Percentiles rank a stretch among this genome's conserved stretches.
These are phyloP conservation scores for Lentinula lateritia DNA, from an alignment of 768 basidiomycete genomes.

Conservation along the genomic window DNA sequence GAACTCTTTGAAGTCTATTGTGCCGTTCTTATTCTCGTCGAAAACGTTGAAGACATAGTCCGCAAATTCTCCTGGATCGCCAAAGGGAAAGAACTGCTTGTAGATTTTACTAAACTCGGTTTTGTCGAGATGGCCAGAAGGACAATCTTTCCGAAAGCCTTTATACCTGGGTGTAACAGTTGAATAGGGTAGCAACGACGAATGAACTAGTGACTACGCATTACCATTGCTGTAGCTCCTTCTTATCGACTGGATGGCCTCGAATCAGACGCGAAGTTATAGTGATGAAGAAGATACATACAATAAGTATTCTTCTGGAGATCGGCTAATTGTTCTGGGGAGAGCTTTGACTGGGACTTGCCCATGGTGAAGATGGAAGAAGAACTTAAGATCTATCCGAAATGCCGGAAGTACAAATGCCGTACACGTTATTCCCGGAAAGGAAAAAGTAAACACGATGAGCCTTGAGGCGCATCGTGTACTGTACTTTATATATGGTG, in stretches of 20 bases:
- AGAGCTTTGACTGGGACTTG: slow-evolving; percentile 94
- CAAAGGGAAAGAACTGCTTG: slow-evolving; percentile 99
- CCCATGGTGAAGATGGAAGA: slow-evolving; percentile 54
- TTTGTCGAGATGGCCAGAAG: slow-evolving; percentile 94
- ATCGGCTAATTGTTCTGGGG: slow-evolving; percentile 88
- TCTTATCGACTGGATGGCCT: slow-evolving; percentile 75
- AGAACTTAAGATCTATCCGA: neutral
- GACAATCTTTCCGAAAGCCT: slow-evolving; percentile 98
- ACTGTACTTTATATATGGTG: neutral
- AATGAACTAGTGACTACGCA: slow-evolving; percentile 3
- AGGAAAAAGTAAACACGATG: neutral
- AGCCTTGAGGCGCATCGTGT: neutral
- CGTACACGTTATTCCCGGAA: neutral
- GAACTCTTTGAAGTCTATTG: slow-evolving; percentile 99
- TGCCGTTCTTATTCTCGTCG: slow-evolving; percentile 91
- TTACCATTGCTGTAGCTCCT: slow-evolving; percentile 93
- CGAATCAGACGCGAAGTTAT: slow-evolving; percentile 9
- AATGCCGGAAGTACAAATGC: neutral
- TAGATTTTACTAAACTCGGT: slow-evolving; percentile 95
- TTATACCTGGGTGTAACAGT: slow-evolving; percentile 71
- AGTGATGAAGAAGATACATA: slow-evolving; percentile 29
- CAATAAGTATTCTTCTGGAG: slow-evolving; percentile 99
- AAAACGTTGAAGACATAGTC: slow-evolving; percentile 99
- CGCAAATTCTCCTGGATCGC: slow-evolving; percentile 94
- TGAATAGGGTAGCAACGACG: slow-evolving; percentile 11